Evolutionary conservation across 2,329 filamentous ascomycete genomes (phyloP), one percentile per base, ranked within the genome.

Genomic region (Trichoderma arundinaceum): DNA sequence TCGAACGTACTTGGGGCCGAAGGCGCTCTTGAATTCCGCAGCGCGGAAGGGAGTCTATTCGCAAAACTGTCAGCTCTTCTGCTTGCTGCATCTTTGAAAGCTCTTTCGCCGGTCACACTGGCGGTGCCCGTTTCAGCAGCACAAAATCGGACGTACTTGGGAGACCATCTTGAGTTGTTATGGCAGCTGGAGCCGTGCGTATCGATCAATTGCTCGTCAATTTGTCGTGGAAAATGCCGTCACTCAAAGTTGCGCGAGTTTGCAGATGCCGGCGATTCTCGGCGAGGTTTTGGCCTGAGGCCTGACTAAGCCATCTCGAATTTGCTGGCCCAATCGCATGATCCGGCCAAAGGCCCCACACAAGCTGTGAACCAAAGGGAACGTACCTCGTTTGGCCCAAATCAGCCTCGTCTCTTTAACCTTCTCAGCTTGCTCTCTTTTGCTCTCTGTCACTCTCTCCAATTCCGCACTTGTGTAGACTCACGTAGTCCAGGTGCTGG

Each of bases 1-100:
- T 32, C 43, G 41, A 68, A 76, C 76, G 79, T 86, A 90, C 88
- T 88, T 89, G 61, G 88, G 88, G 75, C 86, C 87, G 76, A 86
- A 88, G 71, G 83, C 80, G 79, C 86, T 89, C 80, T 83, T 84
- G 83, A 88, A 89, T 69, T 76, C 71, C 68, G 77, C 73, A 74
- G 78, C 77, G 77, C 77, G 80, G 75, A 79, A 71, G 73, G 79
- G 79, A 76, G 80, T 81, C 84, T 86, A 72, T 66, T 32, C 33
- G 62, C 48, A 67, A 8, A 56, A 60, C 63, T 66, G 68, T 60
- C 19, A 33, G 19, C 38, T 17, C 15, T 17, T 17, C 9, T n/a
- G n/a, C 19, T 15, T 7, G 13, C 22, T 32, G 22, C 35, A 19
- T 13, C 8, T 41, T 13, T 17, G 38, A 46, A 62, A 28, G n/a